Evolutionary conservation across 305 asterid species (phyloP), one percentile per base, ranked within the genome.

Genomic region (Euphrasia arctica): DNA sequence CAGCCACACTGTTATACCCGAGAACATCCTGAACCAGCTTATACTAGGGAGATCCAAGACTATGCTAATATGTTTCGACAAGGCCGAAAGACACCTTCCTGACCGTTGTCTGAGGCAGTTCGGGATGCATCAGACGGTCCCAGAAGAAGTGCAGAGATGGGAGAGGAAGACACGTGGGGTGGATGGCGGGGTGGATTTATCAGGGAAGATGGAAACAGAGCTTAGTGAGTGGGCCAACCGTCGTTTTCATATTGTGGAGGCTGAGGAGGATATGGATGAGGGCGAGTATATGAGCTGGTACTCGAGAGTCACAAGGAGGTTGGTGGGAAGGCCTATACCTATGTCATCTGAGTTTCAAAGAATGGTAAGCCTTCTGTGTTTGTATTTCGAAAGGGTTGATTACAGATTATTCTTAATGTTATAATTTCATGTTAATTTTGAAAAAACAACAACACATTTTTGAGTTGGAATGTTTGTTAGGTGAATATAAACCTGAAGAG

Each of bases 161-260:
- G 97, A 92, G 73, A 87, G 98, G 79, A 92, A 84, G 81, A 89
- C 85, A 15, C 98, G 96, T 70, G 98, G 97, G 51, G 98, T 89
- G 47, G 98, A 92, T 72, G 93, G 95, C 45, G 98, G 97, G 43
- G 85, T 92, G 15, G 89, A 92, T 69, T 89, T 89, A 41, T 77
- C 95, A 8, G 82, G 76, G 34, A 92, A 87, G 78, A 89, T 92
- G 96, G 96, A 90, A 70, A 43, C 83, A 9, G 98, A 92, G 85
- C 87, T 92, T 42, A 83, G 60, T 34, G 97, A 89, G 68, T 92
- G 97, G 98, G 74, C 83, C n/a, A 80, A 79, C 65, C 91, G 96
- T 0, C 89, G 78, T 71, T 79, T 80, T 74, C 83, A 83, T 71
- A 76, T 92, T 67, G 88, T 92, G 41, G 95, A 84, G 75, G 96